Evolutionary conservation across 106 monocot genomes (phyloP).

Genomic region (Allium sativum): DNA sequence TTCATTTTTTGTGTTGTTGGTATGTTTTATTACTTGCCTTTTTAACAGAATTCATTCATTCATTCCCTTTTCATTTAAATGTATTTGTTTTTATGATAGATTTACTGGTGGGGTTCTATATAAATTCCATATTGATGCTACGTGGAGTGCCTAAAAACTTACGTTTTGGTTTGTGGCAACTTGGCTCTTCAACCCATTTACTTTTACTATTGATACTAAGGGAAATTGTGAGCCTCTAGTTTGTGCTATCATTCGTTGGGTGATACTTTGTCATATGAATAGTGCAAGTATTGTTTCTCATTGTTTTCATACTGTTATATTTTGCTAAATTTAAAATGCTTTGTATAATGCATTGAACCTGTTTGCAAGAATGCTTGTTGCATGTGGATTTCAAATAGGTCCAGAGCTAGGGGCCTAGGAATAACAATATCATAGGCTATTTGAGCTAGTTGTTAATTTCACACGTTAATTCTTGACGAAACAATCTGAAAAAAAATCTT

Average conservation of each 20-base stretch:
- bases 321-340: too few species aligned
- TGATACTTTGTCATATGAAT: constrained; percentile 68
- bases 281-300: constrained; percentile 40
- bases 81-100: constrained; percentile 22
- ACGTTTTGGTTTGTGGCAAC: constrained; percentile 43
- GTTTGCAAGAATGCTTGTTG: too few species aligned
- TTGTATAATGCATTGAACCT: too few species aligned
- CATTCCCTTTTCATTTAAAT: too few species aligned
- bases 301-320: neutral
- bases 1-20: constrained; percentile 60
- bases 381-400: too few species aligned
- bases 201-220: constrained; percentile 67
- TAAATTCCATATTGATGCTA: constrained; percentile 50
- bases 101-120: constrained; percentile 71
- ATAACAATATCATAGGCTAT: too few species aligned
- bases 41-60: too few species aligned
- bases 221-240: constrained; percentile 81
- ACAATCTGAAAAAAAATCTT: too few species aligned
- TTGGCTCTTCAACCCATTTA: constrained; percentile 77
- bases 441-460: too few species aligned
- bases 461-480: too few species aligned
- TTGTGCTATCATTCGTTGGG: constrained; percentile 75
- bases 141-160: constrained; percentile 50
- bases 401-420: too few species aligned
- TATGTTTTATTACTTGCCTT: constrained; percentile 2